Evolutionary conservation across 179 eudicot genomes (phyloP).

Genomic region (Dionaea muscipula): DNA sequence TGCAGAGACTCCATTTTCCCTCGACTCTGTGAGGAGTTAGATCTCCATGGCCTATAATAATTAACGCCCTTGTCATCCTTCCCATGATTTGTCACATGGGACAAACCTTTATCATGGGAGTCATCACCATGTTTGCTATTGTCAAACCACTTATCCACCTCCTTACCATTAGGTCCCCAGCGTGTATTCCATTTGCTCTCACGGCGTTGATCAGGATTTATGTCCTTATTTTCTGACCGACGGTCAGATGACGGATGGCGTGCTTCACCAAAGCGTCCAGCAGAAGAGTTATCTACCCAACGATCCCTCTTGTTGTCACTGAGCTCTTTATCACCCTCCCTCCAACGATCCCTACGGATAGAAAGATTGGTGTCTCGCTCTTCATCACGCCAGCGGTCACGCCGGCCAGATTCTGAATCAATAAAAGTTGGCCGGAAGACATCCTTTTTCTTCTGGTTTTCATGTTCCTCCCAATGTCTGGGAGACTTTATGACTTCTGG

Average conservation of each 20-base stretch:
- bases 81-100: constrained; percentile 30
- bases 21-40: constrained; percentile 47
- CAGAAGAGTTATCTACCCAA: constrained; percentile 42
- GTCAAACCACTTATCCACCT: constrained; percentile 58
- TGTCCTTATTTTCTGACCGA: constrained; percentile 59
- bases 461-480: constrained; percentile 45
- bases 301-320: constrained; percentile 47
- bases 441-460: constrained; percentile 60
- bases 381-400: constrained; percentile 96
- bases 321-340: constrained; percentile 64
- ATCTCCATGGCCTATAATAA: constrained; percentile 74
- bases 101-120: constrained; percentile 46
- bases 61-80: constrained; percentile 78
- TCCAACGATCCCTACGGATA: constrained; percentile 69
- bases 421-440: constrained; percentile 78
- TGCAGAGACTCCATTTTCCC: constrained; percentile 52
- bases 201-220: constrained; percentile 57
- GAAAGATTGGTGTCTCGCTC: constrained; percentile 80
- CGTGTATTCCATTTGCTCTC: constrained; percentile 88
- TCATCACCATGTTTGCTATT: constrained; percentile 40
- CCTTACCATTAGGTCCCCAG: constrained; percentile 83
- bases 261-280: constrained; percentile 48
- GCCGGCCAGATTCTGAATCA: constrained; percentile 58
- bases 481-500: constrained; percentile 31
- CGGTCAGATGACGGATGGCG: constrained; percentile 60